Evolutionary conservation across 2,329 filamentous ascomycete genomes (phyloP).

Genomic region (Dactylella cylindrospora): DNA sequence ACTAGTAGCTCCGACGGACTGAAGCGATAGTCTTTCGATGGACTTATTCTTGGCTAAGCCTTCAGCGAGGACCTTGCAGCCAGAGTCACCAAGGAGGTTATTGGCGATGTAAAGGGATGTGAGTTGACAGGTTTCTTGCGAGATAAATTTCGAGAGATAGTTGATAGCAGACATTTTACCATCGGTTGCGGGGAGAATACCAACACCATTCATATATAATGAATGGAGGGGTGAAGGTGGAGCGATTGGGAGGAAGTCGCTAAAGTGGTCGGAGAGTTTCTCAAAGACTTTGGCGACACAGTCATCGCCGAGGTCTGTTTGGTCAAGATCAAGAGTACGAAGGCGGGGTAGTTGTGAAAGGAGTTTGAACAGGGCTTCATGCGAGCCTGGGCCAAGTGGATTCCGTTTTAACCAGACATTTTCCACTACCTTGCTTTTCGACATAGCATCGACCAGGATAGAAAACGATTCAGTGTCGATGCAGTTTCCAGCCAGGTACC

Average conservation of each 20-base stretch:
- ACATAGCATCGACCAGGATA: constrained; percentile 55
- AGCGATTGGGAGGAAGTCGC: constrained; percentile 50
- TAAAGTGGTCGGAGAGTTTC: constrained; percentile 50
- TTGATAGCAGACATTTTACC: constrained; percentile 33
- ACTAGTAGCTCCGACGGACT: constrained; percentile 51
- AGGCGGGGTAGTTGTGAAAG: constrained; percentile 55
- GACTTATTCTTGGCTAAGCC: constrained; percentile 42
- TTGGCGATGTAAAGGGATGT: constrained; percentile 36
- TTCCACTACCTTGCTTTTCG: constrained; percentile 54
- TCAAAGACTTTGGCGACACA: constrained; percentile 56
- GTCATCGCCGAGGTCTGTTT: constrained; percentile 57
- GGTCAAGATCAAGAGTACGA: constrained; percentile 59
- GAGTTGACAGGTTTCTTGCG: constrained; percentile 41
- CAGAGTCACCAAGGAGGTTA: constrained; percentile 36
- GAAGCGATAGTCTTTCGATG: constrained; percentile 55
- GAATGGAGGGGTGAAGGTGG: constrained; percentile 30
- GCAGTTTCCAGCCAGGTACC: constrained; percentile 61
- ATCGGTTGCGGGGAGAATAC: constrained; percentile 29
- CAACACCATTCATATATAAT: constrained; percentile 37
- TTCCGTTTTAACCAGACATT: constrained; percentile 62
- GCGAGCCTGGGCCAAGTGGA: constrained; percentile 55
- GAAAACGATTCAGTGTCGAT: constrained; percentile 55
- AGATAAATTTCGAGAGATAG: constrained; percentile 34
- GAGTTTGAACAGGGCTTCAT: constrained; percentile 54
- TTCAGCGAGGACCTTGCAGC: constrained; percentile 25